phyloP scores from a whole-genome alignment of 2,329 filamentous ascomycete genomes.

The Curvularia eragrostidis region DNA sequence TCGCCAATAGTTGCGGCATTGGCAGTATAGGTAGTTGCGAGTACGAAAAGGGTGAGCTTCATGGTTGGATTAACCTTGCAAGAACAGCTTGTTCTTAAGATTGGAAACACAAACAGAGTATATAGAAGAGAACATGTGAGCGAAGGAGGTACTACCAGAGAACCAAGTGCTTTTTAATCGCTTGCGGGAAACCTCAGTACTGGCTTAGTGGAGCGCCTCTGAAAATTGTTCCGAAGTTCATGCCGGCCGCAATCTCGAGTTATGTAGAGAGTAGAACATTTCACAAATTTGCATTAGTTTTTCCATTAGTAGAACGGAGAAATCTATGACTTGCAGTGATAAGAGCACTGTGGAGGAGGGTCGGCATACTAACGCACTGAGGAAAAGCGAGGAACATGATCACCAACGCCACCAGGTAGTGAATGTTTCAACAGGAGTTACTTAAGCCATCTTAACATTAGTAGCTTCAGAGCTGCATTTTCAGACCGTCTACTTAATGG shows the following conservation, averaged over 20 bases:
- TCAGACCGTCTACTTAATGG: background rate
- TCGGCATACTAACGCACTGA: slow-evolving; percentile 4
- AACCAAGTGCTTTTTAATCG: background rate
- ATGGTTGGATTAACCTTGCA: background rate
- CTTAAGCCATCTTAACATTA: background rate
- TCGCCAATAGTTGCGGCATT: slow-evolving; percentile 27
- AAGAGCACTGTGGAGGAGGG: background rate
- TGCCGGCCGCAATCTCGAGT: background rate
- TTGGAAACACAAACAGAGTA: background rate
- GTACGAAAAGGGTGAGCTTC: slow-evolving; percentile 17
- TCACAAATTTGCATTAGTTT: background rate
- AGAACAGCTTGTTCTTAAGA: background rate
- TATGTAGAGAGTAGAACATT: background rate
- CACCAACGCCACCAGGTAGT: background rate
- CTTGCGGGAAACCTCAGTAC: background rate
- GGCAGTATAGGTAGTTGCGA: slow-evolving; percentile 16
- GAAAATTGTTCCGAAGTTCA: slow-evolving; percentile 1
- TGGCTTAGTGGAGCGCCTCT: slow-evolving; percentile 1
- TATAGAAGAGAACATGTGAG: background rate
- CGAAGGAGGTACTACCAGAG: background rate
- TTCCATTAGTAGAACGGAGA: slow-evolving; percentile 7
- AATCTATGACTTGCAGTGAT: slow-evolving; percentile 1
- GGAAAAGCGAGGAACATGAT: background rate
- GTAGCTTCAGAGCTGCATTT: background rate
- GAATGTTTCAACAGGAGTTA: background rate